Base-by-base conservation (phyloP, 495 filamentous ascomycete genomes). In the Penicillium bialowiezense region DNA sequence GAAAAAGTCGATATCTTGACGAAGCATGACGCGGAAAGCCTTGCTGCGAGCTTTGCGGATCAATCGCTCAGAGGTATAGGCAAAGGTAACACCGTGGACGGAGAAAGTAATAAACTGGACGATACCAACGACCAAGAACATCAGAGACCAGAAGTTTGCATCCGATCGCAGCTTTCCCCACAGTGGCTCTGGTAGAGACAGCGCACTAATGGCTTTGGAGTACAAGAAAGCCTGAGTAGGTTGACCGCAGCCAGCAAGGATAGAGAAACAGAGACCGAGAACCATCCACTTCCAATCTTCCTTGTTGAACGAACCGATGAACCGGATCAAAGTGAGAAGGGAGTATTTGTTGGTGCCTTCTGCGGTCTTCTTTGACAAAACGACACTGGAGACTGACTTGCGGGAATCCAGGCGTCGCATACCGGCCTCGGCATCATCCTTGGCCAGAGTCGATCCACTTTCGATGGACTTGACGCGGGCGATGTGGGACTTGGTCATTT, bases 41-140 rank as follows among this genome's bases (percentile, higher is more conserved):
- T 68, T 74, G 66, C 90, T 82, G 50, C 92, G 79, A 5, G 89
- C 87, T 6, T 91, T 83, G 61, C 88, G 87, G 47, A 97, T 79
- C 29, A 97, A 78, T 18, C 83, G 70, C 66, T 95, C 90, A 2
- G 88, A 95, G 71, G 88, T 90, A 57, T 85, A 86, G 6, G 88
- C 91, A 50, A 97, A 95, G 4, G 81, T 75, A 17, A 88, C 51
- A 32, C 90, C 91, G 54, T 92, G 87, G 29, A 59, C 59, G 28
- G 76, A 71, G 55, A 87, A 87, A 2, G 83, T 79, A 41, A 92
- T 60, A 50, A 96, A 83, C 59, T 87, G 82, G 23, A 84, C 78
- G 37, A 95, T 64, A 13, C 87, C 93, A n/a, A 96, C 80, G 80
- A 97, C 90, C 18, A 97, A 78, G 64, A 93, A 98, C 91, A 98